Evolutionary conservation across 2,329 filamentous ascomycete species (phyloP).

Genomic region (Pseudocercospora vitis): DNA sequence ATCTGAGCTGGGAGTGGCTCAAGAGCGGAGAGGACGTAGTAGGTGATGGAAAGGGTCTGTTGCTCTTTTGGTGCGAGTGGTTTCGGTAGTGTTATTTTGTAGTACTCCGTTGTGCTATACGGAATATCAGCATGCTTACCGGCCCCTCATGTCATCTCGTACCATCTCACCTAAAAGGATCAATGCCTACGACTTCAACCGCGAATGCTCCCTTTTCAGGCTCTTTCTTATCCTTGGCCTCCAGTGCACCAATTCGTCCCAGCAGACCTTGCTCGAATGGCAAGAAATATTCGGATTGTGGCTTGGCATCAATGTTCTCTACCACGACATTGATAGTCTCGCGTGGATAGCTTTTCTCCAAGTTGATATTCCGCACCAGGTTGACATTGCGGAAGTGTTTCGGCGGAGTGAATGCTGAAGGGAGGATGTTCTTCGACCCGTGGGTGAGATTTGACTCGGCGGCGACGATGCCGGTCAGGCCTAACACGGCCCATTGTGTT

Average conservation of each 20-base stretch:
- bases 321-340: conserved; percentile 93
- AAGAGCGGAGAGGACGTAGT: conserved; percentile 76
- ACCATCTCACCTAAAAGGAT: conserved; percentile 51
- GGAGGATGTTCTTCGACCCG: conserved; percentile 50
- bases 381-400: conserved; percentile 94
- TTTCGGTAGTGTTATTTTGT: conserved; percentile 73
- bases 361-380: conserved; percentile 81
- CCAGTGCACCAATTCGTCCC: conserved; percentile 75
- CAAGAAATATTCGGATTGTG: conserved; percentile 88
- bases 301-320: conserved; percentile 76
- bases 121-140: no score
- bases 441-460: conserved; percentile 60
- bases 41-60: conserved; percentile 84
- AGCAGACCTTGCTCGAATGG: conserved; percentile 78
- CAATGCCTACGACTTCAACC: conserved; percentile 64
- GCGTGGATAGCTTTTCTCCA: conserved; percentile 89
- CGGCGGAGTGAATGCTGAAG: conserved; percentile 70
- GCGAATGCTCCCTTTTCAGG: conserved; percentile 63
- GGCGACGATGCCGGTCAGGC: conserved; percentile 55
- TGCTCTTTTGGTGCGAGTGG: conserved; percentile 74
- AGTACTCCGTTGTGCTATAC: conserved; percentile 63
- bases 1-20: conserved; percentile 78
- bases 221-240: conserved; percentile 91
- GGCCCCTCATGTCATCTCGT: no score
- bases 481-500: conserved; percentile 39